Conservation (phyloP, 306 rosid species). For the Cajanus cajan region DNA sequence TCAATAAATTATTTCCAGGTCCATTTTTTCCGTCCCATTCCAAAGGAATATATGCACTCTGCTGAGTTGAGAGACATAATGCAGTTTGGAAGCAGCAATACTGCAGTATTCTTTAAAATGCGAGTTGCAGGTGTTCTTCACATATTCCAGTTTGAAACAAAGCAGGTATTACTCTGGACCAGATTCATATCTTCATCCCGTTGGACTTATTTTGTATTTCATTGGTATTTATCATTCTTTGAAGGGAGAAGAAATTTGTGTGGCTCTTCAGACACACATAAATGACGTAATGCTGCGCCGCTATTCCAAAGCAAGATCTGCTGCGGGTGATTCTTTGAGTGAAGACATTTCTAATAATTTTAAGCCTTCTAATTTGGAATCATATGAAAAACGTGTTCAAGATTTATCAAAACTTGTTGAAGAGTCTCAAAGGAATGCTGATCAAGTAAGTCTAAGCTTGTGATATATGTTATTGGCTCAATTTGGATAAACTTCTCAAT, state of each 20-base stretch:
- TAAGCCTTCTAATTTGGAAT: slow-evolving; percentile 57
- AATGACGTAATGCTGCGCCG: slow-evolving; percentile 92
- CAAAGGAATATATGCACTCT: slow-evolving; percentile 91
- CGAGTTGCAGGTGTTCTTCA: slow-evolving; percentile 98
- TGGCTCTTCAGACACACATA: slow-evolving; percentile 94
- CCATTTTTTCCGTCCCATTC: slow-evolving; percentile 95
- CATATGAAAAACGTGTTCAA: slow-evolving; percentile 62
- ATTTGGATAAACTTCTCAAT: not conserved
- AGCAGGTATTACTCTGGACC: slow-evolving; percentile 57
- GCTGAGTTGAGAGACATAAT: slow-evolving; percentile 96
- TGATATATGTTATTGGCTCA: not conserved
- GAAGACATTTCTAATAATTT: slow-evolving; percentile 59
- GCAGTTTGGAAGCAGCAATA: slow-evolving; percentile 97
- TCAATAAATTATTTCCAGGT: slow-evolving; percentile 48
- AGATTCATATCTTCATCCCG: not conserved
- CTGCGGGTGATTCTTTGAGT: slow-evolving; percentile 48
- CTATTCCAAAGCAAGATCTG: slow-evolving; percentile 72
- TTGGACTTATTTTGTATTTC: slow-evolving; percentile 3
- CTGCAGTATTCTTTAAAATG: slow-evolving; percentile 97
- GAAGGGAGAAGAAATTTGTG: slow-evolving; percentile 98
- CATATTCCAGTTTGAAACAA: slow-evolving; percentile 93
- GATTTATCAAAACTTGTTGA: slow-evolving; percentile 75
- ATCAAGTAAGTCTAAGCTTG: slow-evolving; percentile 59
- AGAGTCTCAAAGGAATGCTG: slow-evolving; percentile 74
- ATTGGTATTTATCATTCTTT: slow-evolving; percentile 24